Conservation (phyloP, 306 rosid species). For the Sechiopsis laciniata region DNA sequence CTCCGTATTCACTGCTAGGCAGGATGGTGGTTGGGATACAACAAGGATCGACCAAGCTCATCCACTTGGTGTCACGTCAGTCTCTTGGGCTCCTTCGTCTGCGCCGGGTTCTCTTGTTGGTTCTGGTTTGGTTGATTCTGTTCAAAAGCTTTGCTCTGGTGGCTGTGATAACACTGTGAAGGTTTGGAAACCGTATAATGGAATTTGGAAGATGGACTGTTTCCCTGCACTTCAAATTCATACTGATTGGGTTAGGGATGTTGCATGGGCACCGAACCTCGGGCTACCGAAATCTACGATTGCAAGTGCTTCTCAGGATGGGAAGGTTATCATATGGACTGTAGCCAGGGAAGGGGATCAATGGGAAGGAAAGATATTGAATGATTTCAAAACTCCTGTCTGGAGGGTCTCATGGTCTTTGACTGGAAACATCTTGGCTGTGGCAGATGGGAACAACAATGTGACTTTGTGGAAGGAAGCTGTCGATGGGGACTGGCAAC, state of each 20-base stretch:
- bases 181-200: constrained; percentile 64
- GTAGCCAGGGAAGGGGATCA: constrained; percentile 75
- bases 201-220: constrained; percentile 80
- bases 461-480: constrained; percentile 85
- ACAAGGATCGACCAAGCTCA: constrained; percentile 46
- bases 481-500: constrained; percentile 85
- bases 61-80: constrained; percentile 81
- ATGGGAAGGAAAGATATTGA: constrained; percentile 72
- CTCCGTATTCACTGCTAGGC: constrained; percentile 57
- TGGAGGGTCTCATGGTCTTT: constrained; percentile 89
- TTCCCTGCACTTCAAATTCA: constrained; percentile 84
- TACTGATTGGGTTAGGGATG: constrained; percentile 78
- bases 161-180: constrained; percentile 84
- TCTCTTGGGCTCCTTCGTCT: constrained; percentile 82
- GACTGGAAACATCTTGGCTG: constrained; percentile 80
- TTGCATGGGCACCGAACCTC: constrained; percentile 89
- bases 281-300: constrained; percentile 82
- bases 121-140: constrained; percentile 69
- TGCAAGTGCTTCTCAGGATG: constrained; percentile 80
- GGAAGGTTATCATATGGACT: constrained; percentile 71
- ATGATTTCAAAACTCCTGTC: constrained; percentile 65
- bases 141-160: constrained; percentile 79
- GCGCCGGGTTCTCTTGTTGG: constrained; percentile 78
- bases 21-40: constrained; percentile 77
- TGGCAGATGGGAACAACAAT: constrained; percentile 73